Conservation (phyloP, 805 yeast species). For the Starmerella etchellsii region DNA sequence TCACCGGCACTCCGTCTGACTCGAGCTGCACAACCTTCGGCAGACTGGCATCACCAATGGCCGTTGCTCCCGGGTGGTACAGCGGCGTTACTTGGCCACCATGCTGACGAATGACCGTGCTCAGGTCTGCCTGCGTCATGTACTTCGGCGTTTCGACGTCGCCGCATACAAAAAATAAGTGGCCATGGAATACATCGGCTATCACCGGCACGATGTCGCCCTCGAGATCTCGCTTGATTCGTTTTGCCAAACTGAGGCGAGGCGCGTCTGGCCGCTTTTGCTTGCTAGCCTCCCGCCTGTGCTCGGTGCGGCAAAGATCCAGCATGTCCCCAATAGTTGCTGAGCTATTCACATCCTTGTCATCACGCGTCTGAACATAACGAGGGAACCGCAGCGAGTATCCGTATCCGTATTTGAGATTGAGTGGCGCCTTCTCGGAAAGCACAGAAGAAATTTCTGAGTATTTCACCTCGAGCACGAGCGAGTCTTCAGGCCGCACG, state of each 20-base stretch:
- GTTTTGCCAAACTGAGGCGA: slow-evolving; percentile 2
- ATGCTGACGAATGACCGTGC: slow-evolving; percentile 18
- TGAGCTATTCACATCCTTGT: slow-evolving; percentile 48
- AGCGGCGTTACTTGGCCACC: slow-evolving; percentile 25
- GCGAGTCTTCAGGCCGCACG: slow-evolving; percentile 65
- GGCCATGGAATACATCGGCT: slow-evolving; percentile 15
- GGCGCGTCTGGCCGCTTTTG: neutral
- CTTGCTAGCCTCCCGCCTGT: neutral
- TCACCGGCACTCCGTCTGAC: slow-evolving; percentile 33
- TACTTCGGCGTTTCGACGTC: slow-evolving; percentile 21
- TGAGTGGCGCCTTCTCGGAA: neutral
- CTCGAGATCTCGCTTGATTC: slow-evolving; percentile 1
- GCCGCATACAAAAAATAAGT: slow-evolving; percentile 20
- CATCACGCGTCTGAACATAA: slow-evolving; percentile 52
- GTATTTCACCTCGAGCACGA: slow-evolving; percentile 75
- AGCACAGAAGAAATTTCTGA: slow-evolving; percentile 45
- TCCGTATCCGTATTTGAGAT: slow-evolving; percentile 45
- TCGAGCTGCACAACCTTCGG: slow-evolving; percentile 12
- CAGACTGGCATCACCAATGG: slow-evolving; percentile 20
- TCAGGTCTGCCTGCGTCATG: slow-evolving; percentile 18
- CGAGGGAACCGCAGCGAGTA: slow-evolving; percentile 67
- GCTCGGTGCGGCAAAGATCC: slow-evolving; percentile 9
- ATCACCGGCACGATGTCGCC: neutral
- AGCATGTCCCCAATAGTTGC: slow-evolving; percentile 43
- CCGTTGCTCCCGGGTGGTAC: slow-evolving; percentile 1